Base-by-base conservation (phyloP, 2,329 filamentous ascomycete genomes). In the Hypoxylon sp. region DNA sequence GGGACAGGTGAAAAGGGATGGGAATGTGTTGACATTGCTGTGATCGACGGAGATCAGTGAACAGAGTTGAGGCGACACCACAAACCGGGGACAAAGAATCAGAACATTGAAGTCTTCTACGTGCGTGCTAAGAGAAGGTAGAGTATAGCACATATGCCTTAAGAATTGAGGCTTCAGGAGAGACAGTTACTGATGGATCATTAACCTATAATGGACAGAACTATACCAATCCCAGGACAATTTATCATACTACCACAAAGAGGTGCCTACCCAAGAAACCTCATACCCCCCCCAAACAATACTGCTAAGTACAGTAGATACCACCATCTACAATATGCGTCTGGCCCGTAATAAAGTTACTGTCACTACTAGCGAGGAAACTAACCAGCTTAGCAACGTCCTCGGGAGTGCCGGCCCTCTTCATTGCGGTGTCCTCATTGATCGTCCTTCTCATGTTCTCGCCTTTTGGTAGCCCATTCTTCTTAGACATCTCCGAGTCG, bases 271-370 rank as follows among this genome's bases (percentile, higher is more conserved):
- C n/a, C n/a, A n/a, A n/a, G 28, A 30, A 30, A 30, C 51, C 23
- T 43, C 6, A 43, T 9, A 34, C 36, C 38, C 53, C 13, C 3
- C 17, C 3, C n/a, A n/a, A n/a, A n/a, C n/a, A n/a, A n/a, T n/a
- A n/a, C n/a, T n/a, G n/a, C n/a, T n/a, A 67, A 13, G 64, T 67
- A 45, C 19, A 86, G 5, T 85, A 75, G n/a, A 88, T 86, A 0
- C 87, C 87, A 0, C 87, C 87, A 69, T 89, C 88, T 34, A 91
- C 84, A 7, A 91, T 74, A 66, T 90, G 81, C 2, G 87, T 90
- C 79, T 91, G 89, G 0, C 89, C 90, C 0, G 89, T 91, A 71
- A 91, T 82, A 69, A 88, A 91, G 68, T 91, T 86, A 49, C 83
- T 86, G 70, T 91, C 89, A 17, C 80, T 81, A 10, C 86, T 82